phyloP scores from a whole-genome alignment of 805 yeast species.

The Sungouiella blattae region DNA sequence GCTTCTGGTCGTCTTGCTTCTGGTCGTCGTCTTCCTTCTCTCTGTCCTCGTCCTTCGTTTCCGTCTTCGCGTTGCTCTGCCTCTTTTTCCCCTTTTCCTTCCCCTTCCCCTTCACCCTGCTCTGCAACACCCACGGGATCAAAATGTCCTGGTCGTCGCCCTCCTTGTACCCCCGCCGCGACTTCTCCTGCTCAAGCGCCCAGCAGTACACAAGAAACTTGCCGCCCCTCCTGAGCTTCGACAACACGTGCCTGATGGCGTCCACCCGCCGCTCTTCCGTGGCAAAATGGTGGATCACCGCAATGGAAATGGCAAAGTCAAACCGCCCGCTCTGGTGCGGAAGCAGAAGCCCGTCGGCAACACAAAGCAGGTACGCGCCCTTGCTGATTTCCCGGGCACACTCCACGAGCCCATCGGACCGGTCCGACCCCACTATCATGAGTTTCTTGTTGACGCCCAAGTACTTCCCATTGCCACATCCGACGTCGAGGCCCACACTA shows the following conservation, averaged over 20 bases:
- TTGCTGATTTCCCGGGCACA: conserved; percentile 53
- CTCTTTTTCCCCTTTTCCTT: conserved; percentile 11
- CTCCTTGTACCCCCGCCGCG: conserved; percentile 86
- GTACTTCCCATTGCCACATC: conserved; percentile 97
- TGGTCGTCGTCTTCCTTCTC: conserved; percentile 4
- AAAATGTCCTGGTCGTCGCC: conserved; percentile 91
- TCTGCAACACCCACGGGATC: conserved; percentile 90
- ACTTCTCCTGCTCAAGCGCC: conserved; percentile 90
- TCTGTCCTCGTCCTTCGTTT: background rate
- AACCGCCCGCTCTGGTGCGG: conserved; percentile 37
- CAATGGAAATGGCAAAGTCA: conserved; percentile 92
- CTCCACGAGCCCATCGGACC: conserved; percentile 63
- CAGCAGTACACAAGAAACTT: conserved; percentile 84
- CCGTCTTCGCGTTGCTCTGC: conserved; percentile 1
- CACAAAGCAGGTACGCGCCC: conserved; percentile 51
- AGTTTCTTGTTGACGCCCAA: conserved; percentile 65
- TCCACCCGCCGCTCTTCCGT: conserved; percentile 72
- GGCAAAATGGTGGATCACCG: conserved; percentile 95
- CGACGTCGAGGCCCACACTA: conserved; percentile 83
- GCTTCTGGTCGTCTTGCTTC: conserved; percentile 6
- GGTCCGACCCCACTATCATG: conserved; percentile 69
- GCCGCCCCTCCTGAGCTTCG: conserved; percentile 58
- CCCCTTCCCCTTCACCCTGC: conserved; percentile 31
- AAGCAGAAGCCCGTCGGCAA: conserved; percentile 74
- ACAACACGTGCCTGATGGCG: conserved; percentile 68